phyloP scores from a whole-genome alignment of 2,329 filamentous ascomycete species.

The Claviceps pazoutovae region DNA sequence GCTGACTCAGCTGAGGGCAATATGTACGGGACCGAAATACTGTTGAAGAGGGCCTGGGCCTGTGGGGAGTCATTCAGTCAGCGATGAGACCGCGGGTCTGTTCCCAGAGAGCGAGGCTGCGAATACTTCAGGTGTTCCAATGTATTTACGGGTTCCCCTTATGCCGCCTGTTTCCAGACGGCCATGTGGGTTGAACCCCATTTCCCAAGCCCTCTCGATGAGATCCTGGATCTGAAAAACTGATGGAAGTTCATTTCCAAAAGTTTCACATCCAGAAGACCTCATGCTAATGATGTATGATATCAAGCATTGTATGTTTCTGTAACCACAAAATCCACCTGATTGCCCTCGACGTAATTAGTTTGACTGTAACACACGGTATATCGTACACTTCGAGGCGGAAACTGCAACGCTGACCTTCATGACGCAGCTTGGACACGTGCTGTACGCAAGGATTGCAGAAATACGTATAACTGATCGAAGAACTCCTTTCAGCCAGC shows the following conservation, averaged over 20 bases:
- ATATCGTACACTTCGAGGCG: background rate
- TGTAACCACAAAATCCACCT: slow-evolving; percentile 88
- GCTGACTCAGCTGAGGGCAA: too few species aligned
- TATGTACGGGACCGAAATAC: slow-evolving; percentile 48
- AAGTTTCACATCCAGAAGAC: slow-evolving; percentile 42
- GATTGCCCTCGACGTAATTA: background rate
- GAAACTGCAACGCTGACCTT: slow-evolving; percentile 34
- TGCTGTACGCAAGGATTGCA: slow-evolving; percentile 66
- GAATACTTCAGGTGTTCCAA: slow-evolving; percentile 73
- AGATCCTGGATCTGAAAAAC: slow-evolving; percentile 73
- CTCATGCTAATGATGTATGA: slow-evolving; percentile 57
- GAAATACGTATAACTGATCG: slow-evolving; percentile 58
- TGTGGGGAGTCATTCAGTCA: slow-evolving; percentile 17
- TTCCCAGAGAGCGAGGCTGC: background rate
- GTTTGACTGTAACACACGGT: background rate
- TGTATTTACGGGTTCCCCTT: slow-evolving; percentile 81
- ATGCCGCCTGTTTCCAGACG: slow-evolving; percentile 77
- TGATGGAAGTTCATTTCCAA: slow-evolving; percentile 50
- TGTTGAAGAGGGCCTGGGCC: slow-evolving; percentile 66
- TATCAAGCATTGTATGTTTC: slow-evolving; percentile 84
- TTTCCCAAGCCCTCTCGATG: slow-evolving; percentile 82
- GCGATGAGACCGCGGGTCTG: background rate
- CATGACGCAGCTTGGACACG: slow-evolving; percentile 65
- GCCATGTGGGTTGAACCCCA: slow-evolving; percentile 62
- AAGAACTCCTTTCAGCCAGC: slow-evolving; percentile 47